These are phyloP conservation scores for Fusarium marasasianum DNA, from an alignment of 2,329 filamentous ascomycete genomes.

Conservation along the genomic window DNA sequence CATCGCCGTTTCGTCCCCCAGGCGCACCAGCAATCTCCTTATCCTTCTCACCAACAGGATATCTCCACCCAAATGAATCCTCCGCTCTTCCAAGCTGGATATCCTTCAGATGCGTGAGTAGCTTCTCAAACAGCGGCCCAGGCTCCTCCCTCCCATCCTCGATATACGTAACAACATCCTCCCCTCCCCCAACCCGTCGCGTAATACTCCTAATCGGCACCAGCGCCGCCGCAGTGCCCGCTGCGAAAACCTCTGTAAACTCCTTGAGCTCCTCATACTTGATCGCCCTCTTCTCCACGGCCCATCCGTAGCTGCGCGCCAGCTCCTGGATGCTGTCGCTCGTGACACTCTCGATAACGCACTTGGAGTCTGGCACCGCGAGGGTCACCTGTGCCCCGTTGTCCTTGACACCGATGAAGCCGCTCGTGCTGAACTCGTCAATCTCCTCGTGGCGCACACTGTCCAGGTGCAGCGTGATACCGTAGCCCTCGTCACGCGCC, in stretches of 20 bases:
- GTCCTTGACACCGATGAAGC: slow-evolving; percentile 83
- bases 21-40: slow-evolving; percentile 49
- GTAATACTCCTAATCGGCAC: slow-evolving; percentile 94
- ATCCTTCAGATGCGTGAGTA: slow-evolving; percentile 80
- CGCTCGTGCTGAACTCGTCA: slow-evolving; percentile 95
- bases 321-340: slow-evolving; percentile 81
- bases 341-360: slow-evolving; percentile 88
- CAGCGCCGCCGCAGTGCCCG: slow-evolving; percentile 88
- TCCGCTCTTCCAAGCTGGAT: slow-evolving; percentile 84
- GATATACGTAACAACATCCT: slow-evolving; percentile 66
- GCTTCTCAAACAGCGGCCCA: slow-evolving; percentile 75
- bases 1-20: slow-evolving; percentile 30
- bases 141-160: slow-evolving; percentile 69
- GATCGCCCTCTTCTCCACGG: slow-evolving; percentile 79
- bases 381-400: slow-evolving; percentile 72
- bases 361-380: slow-evolving; percentile 86
- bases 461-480: slow-evolving; percentile 95
- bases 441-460: slow-evolving; percentile 84
- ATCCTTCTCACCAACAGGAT: slow-evolving; percentile 57
- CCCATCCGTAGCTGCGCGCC: slow-evolving; percentile 82
- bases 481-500: slow-evolving; percentile 80
- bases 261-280: slow-evolving; percentile 65
- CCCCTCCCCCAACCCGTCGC: slow-evolving; percentile 58
- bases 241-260: slow-evolving; percentile 83
- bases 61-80: slow-evolving; percentile 81